phyloP scores from a whole-genome alignment of 192 early-diverging fungal genomes.

The Backusella tuberculispora region DNA sequence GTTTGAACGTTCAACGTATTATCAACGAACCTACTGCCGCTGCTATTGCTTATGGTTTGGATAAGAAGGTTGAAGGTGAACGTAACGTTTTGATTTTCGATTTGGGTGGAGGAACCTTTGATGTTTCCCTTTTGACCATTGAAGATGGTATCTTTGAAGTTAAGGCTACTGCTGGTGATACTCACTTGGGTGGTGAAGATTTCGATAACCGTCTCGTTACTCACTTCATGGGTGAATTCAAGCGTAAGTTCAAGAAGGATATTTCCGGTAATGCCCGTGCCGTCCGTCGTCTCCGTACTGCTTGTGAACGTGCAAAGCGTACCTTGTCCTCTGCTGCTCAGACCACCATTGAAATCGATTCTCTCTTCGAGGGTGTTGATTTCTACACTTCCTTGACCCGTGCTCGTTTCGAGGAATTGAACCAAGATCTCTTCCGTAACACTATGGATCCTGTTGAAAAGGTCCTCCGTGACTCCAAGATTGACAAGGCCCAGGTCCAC shows the following conservation, averaged over 20 bases:
- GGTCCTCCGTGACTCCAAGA: constrained; percentile 94
- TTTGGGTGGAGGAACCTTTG: constrained; percentile 97
- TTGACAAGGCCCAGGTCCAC: constrained; percentile 85
- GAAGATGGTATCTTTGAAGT: too few species aligned
- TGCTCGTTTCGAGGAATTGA: constrained; percentile 98
- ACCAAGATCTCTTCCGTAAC: constrained; percentile 91
- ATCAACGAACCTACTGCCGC: constrained; percentile 98
- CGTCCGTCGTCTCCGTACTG: constrained; percentile 94
- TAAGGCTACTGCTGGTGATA: too few species aligned
- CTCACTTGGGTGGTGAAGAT: too few species aligned
- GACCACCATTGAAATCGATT: constrained; percentile 95
- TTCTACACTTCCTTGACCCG: constrained; percentile 98
- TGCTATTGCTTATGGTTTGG: constrained; percentile 95
- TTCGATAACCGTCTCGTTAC: too few species aligned
- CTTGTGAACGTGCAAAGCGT: constrained; percentile 93
- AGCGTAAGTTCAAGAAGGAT: constrained; percentile 97
- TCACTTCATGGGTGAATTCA: constrained; percentile 94
- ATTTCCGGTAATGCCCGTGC: constrained; percentile 86
- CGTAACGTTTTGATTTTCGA: constrained; percentile 96
- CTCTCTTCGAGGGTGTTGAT: constrained; percentile 94
- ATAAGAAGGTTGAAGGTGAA: constrained; percentile 89
- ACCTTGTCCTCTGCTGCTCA: too few species aligned
- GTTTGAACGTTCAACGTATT: constrained; percentile 93
- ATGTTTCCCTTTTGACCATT: constrained; percentile 95
- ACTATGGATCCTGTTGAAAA: constrained; percentile 96